A percentile compares a stretch with the other conserved stretches of the same genome.
These are phyloP conservation scores for Cutaneotrichosporon sp. DNA, from an alignment of 1,284 basidiomycete species.

Conservation along the genomic window DNA sequence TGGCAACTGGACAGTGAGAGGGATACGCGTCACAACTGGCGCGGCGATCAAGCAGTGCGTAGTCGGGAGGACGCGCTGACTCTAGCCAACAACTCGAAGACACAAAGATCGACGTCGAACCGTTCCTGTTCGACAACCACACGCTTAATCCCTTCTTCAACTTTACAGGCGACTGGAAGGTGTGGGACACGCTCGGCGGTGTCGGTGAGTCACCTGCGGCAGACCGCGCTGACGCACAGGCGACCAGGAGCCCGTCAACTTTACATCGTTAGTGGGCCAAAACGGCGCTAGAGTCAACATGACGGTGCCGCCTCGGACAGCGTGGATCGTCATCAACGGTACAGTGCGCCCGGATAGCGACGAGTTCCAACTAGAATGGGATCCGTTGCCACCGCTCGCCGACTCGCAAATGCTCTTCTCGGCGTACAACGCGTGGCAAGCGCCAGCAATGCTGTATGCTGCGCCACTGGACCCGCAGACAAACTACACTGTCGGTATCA, in stretches of 20 bases:
- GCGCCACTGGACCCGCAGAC: constrained; percentile 6
- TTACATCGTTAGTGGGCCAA: background rate
- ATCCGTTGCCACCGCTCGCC: constrained; percentile 11
- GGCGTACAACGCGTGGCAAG: constrained; percentile 10
- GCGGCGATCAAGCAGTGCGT: constrained; percentile 9
- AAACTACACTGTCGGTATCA: constrained; percentile 8
- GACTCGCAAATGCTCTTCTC: constrained; percentile 7
- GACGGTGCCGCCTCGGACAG: constrained; percentile 6
- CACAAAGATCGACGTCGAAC: background rate
- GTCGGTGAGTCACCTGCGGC: constrained; percentile 9
- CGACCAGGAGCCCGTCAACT: background rate
- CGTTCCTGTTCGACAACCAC: constrained; percentile 2
- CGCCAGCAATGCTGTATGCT: constrained; percentile 9
- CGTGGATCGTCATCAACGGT: constrained; percentile 13
- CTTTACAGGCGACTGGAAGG: constrained; percentile 6
- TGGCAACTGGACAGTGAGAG: constrained; percentile 6
- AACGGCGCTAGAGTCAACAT: constrained; percentile 1
- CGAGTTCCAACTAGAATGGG: constrained; percentile 11
- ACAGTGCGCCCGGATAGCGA: constrained; percentile 14
- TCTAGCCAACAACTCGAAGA: background rate
- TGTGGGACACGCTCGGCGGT: background rate
- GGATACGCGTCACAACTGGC: constrained; percentile 8
- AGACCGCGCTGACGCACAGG: constrained; percentile 3
- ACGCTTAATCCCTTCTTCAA: constrained; percentile 11
- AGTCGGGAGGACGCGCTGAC: background rate